Evolutionary conservation across 345 rosid genomes (phyloP).

Genomic region (Citrus unshiu): DNA sequence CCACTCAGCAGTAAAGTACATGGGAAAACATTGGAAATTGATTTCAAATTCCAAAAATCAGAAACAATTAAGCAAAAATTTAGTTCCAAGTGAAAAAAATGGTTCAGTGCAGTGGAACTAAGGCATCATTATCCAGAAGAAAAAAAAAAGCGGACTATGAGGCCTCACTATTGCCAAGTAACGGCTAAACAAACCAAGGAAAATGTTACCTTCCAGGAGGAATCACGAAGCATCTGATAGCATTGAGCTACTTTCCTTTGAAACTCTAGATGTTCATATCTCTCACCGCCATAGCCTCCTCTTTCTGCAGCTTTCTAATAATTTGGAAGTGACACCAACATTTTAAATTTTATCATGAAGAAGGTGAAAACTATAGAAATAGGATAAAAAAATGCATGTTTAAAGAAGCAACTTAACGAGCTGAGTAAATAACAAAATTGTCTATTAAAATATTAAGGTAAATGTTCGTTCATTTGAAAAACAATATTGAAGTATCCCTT

Average conservation of each 20-base stretch:
- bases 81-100: too few species aligned
- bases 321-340: neutral
- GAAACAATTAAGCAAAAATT: too few species aligned
- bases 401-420: neutral
- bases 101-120: neutral
- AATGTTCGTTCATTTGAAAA: neutral
- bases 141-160: neutral
- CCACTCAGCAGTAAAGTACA: neutral
- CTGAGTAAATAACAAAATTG: neutral
- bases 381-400: neutral
- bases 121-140: too few species aligned
- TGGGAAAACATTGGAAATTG: too few species aligned
- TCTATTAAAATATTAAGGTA: neutral
- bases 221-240: constrained; percentile 56
- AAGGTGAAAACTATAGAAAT: neutral
- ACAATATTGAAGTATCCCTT: neutral
- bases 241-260: constrained; percentile 65
- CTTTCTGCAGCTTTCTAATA: constrained; percentile 85
- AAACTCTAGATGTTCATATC: constrained; percentile 83
- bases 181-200: neutral
- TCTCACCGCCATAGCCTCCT: constrained; percentile 95
- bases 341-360: neutral
- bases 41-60: neutral
- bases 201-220: constrained; percentile 76
- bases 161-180: neutral